phyloP scores from a whole-genome alignment of 441 rosid species.

The Erodium trifolium region DNA sequence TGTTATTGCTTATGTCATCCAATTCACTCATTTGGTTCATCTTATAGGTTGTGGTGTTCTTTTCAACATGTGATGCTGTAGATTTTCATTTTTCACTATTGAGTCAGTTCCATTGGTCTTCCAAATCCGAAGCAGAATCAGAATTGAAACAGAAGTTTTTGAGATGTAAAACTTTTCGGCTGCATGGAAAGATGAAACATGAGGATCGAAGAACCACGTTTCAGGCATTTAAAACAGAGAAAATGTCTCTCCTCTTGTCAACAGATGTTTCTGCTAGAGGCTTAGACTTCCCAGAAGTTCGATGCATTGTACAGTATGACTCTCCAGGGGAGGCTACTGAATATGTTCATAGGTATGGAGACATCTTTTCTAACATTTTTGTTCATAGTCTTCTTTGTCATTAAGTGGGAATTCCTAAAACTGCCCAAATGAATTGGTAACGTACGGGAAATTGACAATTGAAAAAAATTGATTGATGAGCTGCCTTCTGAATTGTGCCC shows the following conservation, averaged over 20 bases:
- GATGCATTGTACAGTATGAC: conserved; percentile 90
- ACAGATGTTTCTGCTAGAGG: conserved; percentile 95
- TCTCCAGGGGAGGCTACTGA: conserved; percentile 98
- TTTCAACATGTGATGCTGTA: conserved; percentile 93
- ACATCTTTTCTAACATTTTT: conserved; percentile 4
- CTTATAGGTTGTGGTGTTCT: conserved; percentile 85
- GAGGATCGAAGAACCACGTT: conserved; percentile 75
- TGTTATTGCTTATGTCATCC: background rate
- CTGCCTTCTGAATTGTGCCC: too few relatives aligned
- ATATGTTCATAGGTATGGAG: conserved; percentile 80
- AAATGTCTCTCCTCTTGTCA: conserved; percentile 68
- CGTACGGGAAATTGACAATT: too few relatives aligned
- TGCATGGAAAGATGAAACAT: conserved; percentile 95
- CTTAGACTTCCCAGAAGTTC: conserved; percentile 81
- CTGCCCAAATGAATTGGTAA: too few relatives aligned
- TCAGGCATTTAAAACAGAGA: conserved; percentile 69
- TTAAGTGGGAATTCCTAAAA: too few relatives aligned
- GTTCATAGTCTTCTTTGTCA: background rate
- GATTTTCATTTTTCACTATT: conserved; percentile 80
- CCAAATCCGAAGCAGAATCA: conserved; percentile 34
- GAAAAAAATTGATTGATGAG: too few relatives aligned
- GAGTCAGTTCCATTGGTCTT: conserved; percentile 61
- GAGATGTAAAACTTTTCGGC: conserved; percentile 56
- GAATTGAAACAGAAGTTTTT: conserved; percentile 46
- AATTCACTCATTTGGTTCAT: conserved; percentile 18